These are phyloP conservation scores for Sclerotinia sclerotiorum DNA, from an alignment of 2,329 filamentous ascomycete species.

Conservation along the genomic window DNA sequence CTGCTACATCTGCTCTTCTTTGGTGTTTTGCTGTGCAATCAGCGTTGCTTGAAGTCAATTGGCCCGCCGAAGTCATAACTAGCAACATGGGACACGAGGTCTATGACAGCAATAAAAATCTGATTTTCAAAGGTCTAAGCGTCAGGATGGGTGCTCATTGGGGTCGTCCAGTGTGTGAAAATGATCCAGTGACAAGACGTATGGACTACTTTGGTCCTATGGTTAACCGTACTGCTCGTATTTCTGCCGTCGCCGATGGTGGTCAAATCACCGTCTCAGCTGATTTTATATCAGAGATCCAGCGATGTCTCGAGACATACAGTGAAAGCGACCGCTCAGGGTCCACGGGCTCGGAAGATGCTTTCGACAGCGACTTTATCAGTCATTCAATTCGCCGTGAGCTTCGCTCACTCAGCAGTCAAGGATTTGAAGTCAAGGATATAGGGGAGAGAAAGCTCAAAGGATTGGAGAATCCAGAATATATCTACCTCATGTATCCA, in stretches of 20 bases:
- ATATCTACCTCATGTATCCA: slow-evolving; percentile 93
- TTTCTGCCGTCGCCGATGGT: slow-evolving; percentile 90
- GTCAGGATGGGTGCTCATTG: slow-evolving; percentile 98
- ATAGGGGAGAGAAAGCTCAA: slow-evolving; percentile 94
- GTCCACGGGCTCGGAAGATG: slow-evolving; percentile 69
- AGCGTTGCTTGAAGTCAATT: slow-evolving; percentile 81
- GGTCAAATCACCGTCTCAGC: slow-evolving; percentile 96
- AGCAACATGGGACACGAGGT: slow-evolving; percentile 82
- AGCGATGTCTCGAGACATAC: slow-evolving; percentile 84
- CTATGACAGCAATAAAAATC: slow-evolving; percentile 76
- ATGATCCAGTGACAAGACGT: slow-evolving; percentile 90
- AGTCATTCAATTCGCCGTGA: slow-evolving; percentile 82
- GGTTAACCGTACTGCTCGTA: slow-evolving; percentile 95
- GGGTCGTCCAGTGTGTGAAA: slow-evolving; percentile 91
- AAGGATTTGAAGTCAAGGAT: slow-evolving; percentile 96
- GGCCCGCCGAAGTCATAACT: slow-evolving; percentile 90
- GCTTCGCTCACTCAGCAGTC: slow-evolving; percentile 78
- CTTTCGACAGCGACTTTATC: slow-evolving; percentile 71
- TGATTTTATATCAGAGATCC: slow-evolving; percentile 95
- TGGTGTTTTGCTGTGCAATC: slow-evolving; percentile 97
- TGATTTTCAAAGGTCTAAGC: slow-evolving; percentile 92
- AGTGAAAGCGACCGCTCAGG: slow-evolving; percentile 76
- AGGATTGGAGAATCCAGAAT: slow-evolving; percentile 94
- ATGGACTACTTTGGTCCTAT: slow-evolving; percentile 99
- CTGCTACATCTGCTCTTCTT: slow-evolving; percentile 86